Conservation (phyloP, 306 rosid species). For the Prunus mume region DNA sequence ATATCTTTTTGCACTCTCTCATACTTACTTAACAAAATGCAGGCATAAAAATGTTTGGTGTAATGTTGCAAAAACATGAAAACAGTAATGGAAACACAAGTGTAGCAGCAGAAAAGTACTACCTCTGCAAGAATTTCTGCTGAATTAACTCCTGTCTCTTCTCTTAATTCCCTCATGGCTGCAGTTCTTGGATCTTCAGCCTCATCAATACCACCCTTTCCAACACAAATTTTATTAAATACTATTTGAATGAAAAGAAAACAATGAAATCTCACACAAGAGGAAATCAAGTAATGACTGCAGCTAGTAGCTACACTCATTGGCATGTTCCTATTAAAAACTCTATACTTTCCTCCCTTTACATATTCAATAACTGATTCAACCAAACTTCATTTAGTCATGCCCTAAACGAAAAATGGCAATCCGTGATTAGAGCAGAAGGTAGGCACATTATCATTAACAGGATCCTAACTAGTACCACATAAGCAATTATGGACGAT, state of each 20-base stretch:
- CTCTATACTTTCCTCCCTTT: background rate
- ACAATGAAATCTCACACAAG: background rate
- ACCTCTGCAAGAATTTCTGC: constrained; percentile 85
- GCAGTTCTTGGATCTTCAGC: constrained; percentile 83
- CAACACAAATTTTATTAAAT: constrained; percentile 7
- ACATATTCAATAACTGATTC: background rate
- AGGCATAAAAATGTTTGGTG: background rate
- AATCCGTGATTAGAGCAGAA: background rate
- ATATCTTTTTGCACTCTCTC: background rate
- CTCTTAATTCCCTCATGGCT: constrained; percentile 73
- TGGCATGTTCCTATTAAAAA: background rate
- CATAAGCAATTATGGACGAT: background rate
- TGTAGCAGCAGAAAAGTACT: background rate
- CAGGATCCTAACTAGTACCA: too few species aligned
- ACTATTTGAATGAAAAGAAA: background rate
- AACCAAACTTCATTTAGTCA: background rate
- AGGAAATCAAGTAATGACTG: background rate
- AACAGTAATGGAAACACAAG: constrained; percentile 1
- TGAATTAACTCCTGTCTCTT: constrained; percentile 87
- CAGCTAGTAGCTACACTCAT: background rate
- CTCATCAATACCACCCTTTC: constrained; percentile 85
- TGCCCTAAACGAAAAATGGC: background rate
- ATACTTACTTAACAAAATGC: background rate
- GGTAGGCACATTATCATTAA: background rate
- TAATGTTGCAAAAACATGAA: constrained; percentile 9